Conservation (phyloP, 1,284 basidiomycete genomes). For the Apiotrichum domesticum region DNA sequence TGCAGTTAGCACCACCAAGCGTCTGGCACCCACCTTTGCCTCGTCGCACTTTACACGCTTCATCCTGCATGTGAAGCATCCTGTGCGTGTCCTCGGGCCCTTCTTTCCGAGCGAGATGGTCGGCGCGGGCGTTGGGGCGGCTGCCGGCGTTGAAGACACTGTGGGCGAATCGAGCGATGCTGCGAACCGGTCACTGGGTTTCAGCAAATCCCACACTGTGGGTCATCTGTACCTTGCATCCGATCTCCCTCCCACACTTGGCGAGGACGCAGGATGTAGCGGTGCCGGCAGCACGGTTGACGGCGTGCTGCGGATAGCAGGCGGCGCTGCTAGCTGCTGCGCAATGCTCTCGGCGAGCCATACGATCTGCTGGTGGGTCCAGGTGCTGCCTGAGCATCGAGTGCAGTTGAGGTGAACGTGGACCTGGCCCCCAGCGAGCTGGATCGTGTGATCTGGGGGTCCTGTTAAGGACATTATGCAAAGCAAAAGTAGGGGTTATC, state of each 20-base stretch:
- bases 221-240: no score
- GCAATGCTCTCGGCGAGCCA: constrained; percentile 9
- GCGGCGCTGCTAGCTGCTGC: background rate
- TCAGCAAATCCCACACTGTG: no score
- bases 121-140: background rate
- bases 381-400: constrained; percentile 1
- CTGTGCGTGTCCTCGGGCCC: constrained; percentile 11
- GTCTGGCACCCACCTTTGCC: constrained; percentile 3
- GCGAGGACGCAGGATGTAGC: background rate
- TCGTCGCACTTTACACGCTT: constrained; percentile 18
- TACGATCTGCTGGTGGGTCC: constrained; percentile 12
- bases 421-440: constrained; percentile 8
- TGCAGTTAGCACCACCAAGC: background rate
- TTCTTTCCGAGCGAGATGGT: constrained; percentile 8
- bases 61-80: constrained; percentile 15
- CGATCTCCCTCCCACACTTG: no score
- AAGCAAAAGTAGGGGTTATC: no score
- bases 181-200: no score
- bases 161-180: background rate
- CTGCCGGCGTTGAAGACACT: background rate
- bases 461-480: no score
- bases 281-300: background rate
- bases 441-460: background rate
- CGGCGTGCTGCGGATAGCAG: background rate
- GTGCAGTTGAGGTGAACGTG: constrained; percentile 10